These are phyloP conservation scores for Bipolaris gigantea DNA, from an alignment of 2,329 filamentous ascomycete species.

Conservation along the genomic window DNA sequence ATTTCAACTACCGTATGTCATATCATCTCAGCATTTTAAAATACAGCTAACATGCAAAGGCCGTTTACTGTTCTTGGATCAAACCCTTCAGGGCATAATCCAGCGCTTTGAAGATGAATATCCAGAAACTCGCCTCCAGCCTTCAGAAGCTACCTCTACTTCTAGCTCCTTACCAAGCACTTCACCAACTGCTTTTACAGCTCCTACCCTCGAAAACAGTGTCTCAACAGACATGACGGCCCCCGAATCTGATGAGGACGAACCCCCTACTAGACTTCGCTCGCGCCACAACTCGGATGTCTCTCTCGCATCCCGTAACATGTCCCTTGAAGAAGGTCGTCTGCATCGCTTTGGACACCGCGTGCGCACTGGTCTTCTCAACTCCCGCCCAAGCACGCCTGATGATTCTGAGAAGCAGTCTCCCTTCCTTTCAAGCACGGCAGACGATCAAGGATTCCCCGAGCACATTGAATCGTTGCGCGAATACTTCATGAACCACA, in stretches of 20 bases:
- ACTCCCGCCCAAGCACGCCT: conserved; percentile 32
- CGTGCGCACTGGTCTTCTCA: conserved; percentile 64
- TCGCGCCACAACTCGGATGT: conserved; percentile 67
- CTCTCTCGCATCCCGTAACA: conserved; percentile 66
- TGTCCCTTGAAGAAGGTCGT: conserved; percentile 69
- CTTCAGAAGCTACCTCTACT: conserved; percentile 33
- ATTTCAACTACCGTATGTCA: conserved; percentile 75
- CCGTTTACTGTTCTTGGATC: conserved; percentile 81
- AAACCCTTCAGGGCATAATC: conserved; percentile 88
- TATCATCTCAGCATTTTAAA: neutral
- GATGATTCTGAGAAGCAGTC: conserved; percentile 13
- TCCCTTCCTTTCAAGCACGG: conserved; percentile 33
- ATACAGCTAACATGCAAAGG: conserved; percentile 50
- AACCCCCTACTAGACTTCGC: conserved; percentile 48
- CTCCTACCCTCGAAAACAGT: conserved; percentile 36
- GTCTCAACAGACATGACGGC: conserved; percentile 23
- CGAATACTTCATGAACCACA: conserved; percentile 65
- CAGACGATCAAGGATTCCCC: conserved; percentile 41
- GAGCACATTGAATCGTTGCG: conserved; percentile 58
- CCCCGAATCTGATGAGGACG: conserved; percentile 48
- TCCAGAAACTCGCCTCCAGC: conserved; percentile 73
- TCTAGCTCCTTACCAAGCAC: conserved; percentile 38
- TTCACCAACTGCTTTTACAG: conserved; percentile 34
- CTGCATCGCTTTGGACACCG: conserved; percentile 70
- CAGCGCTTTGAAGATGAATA: conserved; percentile 95